phyloP scores from a whole-genome alignment of 805 yeast genomes.

The Saccharomycopsis fodiens region DNA sequence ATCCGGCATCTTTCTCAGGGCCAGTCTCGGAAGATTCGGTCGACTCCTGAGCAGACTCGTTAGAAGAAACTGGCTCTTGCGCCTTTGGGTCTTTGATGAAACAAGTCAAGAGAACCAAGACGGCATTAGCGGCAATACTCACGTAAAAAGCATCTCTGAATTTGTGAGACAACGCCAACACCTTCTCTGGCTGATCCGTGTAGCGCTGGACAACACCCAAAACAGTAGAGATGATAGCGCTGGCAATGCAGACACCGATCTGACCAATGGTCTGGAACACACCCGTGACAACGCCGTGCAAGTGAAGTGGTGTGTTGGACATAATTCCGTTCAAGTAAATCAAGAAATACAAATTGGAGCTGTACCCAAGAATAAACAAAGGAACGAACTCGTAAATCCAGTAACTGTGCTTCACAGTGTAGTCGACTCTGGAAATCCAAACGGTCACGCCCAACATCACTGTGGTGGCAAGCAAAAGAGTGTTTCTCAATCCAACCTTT shows the following conservation, averaged over 20 bases:
- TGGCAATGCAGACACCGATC: too few relatives aligned
- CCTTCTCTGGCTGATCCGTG: background rate
- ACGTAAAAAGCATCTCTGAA: constrained; percentile 6
- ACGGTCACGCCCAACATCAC: constrained; percentile 20
- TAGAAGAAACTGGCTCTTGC: too few relatives aligned
- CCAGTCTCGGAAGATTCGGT: too few relatives aligned
- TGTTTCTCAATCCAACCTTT: background rate
- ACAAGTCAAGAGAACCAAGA: background rate
- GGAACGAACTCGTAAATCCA: too few relatives aligned
- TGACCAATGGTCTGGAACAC: too few relatives aligned
- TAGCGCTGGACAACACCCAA: constrained; percentile 23
- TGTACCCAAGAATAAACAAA: constrained; percentile 24
- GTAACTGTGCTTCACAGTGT: background rate
- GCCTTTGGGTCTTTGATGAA: too few relatives aligned
- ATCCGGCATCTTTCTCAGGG: too few relatives aligned
- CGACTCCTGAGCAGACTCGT: too few relatives aligned
- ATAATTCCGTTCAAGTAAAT: constrained; percentile 29
- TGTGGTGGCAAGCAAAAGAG: background rate
- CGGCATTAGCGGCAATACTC: background rate
- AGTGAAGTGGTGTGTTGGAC: constrained; percentile 29
- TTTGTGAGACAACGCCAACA: constrained; percentile 1
- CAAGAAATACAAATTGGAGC: constrained; percentile 29
- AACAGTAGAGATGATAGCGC: too few relatives aligned
- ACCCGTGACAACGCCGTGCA: too few relatives aligned
- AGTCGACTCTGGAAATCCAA: constrained; percentile 11